phyloP scores from a whole-genome alignment of 306 rosid genomes.

The Dalbergia oliveri region DNA sequence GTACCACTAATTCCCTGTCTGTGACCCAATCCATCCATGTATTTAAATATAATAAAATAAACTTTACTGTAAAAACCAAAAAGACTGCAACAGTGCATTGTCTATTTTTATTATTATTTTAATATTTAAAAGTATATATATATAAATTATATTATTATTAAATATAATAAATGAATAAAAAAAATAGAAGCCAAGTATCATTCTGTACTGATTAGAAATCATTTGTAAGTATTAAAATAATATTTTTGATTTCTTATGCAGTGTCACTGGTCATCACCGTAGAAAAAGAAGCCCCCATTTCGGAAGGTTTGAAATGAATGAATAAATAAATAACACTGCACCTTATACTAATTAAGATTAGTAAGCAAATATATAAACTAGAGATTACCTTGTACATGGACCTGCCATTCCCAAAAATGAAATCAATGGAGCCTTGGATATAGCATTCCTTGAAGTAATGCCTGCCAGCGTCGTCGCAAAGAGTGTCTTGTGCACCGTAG shows the following conservation, averaged over 20 bases:
- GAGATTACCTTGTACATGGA: slow-evolving; percentile 83
- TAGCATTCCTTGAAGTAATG: slow-evolving; percentile 96
- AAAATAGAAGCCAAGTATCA: too few species aligned
- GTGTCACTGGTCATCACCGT: background rate
- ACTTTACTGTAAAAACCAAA: background rate
- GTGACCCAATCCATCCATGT: background rate
- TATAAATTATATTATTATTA: too few species aligned
- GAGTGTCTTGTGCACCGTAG: slow-evolving; percentile 92
- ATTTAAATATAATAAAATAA: background rate
- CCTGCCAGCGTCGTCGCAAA: slow-evolving; percentile 92
- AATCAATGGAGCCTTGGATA: slow-evolving; percentile 89
- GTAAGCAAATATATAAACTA: background rate
- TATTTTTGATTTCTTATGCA: too few species aligned
- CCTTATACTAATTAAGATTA: background rate
- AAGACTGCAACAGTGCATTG: background rate
- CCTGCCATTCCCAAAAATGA: slow-evolving; percentile 92
- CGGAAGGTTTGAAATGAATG: background rate
- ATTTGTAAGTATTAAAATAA: too few species aligned
- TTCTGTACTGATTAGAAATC: too few species aligned
- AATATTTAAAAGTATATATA: too few species aligned
- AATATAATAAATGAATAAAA: too few species aligned
- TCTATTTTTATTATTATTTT: too few species aligned
- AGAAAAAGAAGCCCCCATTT: background rate
- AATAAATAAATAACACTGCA: background rate
- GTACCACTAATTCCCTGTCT: background rate